Evolutionary conservation across 2,329 filamentous ascomycete species (phyloP).

Genomic region (Phoma sp.): DNA sequence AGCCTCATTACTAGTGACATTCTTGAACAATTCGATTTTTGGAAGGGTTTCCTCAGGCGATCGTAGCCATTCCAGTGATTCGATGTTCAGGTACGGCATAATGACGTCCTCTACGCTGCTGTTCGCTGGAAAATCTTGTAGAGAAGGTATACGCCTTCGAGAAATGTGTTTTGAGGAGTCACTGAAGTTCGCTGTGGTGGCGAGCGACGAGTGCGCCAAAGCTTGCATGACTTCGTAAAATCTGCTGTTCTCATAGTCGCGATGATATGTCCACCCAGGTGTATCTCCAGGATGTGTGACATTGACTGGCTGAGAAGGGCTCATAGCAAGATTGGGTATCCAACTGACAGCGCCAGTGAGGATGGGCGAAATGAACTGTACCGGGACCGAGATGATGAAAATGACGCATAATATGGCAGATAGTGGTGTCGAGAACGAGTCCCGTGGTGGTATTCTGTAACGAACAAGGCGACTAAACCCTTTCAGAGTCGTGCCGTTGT

Average conservation of each 20-base stretch:
- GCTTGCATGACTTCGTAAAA: neutral
- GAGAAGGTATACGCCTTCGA: neutral
- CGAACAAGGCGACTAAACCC: neutral
- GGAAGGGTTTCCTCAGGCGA: too few species aligned
- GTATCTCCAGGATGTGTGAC: conserved; percentile 25
- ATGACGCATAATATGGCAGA: neutral
- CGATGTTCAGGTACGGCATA: too few species aligned
- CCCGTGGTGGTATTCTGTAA: neutral
- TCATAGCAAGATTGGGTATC: neutral
- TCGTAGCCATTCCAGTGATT: too few species aligned
- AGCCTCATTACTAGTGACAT: too few species aligned
- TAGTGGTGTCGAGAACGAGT: neutral
- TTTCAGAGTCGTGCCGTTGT: neutral
- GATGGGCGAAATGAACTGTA: neutral
- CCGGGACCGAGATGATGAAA: neutral
- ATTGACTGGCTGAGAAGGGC: conserved; percentile 24
- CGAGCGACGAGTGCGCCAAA: neutral
- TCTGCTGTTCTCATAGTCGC: neutral
- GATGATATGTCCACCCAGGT: neutral
- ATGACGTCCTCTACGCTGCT: neutral
- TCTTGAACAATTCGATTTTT: too few species aligned
- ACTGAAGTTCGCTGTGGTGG: neutral
- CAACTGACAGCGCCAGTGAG: neutral
- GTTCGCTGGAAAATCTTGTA: neutral
- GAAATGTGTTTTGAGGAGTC: neutral